Percentiles rank a stretch among this genome's conserved stretches.
phyloP scores from a whole-genome alignment of 2,329 filamentous ascomycete species.

The Xylaria sp. region DNA sequence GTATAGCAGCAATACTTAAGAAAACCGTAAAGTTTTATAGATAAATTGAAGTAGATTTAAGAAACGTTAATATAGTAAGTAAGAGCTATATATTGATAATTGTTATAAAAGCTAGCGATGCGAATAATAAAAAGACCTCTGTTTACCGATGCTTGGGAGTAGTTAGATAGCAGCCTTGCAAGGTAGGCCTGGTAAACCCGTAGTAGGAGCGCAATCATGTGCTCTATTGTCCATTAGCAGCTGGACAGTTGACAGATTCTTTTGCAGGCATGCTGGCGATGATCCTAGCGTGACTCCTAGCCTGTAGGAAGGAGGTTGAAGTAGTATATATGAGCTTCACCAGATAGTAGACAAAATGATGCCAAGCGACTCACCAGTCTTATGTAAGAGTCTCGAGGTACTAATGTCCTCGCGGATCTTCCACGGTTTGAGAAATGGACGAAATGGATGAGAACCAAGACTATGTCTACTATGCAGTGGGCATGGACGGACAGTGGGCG shows the following conservation, averaged over 20 bases:
- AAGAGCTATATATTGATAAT: background rate
- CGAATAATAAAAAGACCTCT: too few relatives aligned
- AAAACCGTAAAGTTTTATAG: too few relatives aligned
- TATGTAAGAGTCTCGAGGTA: background rate
- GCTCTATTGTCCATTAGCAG: background rate
- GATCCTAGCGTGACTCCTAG: background rate
- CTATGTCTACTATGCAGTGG: background rate
- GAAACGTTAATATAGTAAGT: too few relatives aligned
- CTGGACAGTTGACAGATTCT: background rate
- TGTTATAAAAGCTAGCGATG: background rate
- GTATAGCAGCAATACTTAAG: too few relatives aligned
- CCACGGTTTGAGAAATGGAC: slow-evolving; percentile 11
- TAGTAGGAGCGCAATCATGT: background rate
- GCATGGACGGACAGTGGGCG: background rate
- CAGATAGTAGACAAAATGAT: background rate
- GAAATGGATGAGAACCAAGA: slow-evolving; percentile 5
- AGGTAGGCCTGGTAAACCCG: background rate
- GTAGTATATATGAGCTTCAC: background rate
- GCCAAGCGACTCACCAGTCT: background rate
- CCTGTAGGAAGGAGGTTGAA: background rate
- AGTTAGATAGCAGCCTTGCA: background rate
- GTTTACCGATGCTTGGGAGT: background rate
- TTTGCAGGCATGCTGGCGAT: background rate
- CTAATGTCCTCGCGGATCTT: background rate
- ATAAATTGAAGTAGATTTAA: too few relatives aligned